A percentile compares a stretch with the other conserved stretches of the same genome.
phyloP scores from a whole-genome alignment of 495 filamentous ascomycete species.

The Neurospora sp. region DNA sequence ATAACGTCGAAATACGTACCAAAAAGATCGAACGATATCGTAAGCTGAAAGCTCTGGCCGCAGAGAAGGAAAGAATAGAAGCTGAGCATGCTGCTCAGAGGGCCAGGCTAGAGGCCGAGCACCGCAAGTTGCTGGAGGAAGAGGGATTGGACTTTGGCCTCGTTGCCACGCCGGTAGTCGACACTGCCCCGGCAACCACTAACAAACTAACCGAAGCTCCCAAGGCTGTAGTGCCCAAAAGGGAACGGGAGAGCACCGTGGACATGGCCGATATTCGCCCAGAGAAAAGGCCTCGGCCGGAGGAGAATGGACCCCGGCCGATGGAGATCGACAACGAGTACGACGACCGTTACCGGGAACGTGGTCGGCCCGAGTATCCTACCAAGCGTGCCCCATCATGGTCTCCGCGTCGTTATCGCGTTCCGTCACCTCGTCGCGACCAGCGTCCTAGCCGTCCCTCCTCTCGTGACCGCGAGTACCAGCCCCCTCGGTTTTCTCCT shows the following conservation, averaged over 20 bases:
- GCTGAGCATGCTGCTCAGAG: constrained; percentile 30
- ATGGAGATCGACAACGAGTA: not conserved
- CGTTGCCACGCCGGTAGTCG: constrained; percentile 1
- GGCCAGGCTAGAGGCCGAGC: constrained; percentile 26
- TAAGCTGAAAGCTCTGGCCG: constrained; percentile 34
- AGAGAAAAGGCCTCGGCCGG: not conserved
- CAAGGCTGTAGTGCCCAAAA: not conserved
- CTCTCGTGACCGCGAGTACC: constrained; percentile 12
- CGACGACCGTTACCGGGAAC: not conserved
- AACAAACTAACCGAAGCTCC: not conserved
- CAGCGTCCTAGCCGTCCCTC: constrained; percentile 9
- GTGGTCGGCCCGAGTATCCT: not conserved
- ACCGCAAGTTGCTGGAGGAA: constrained; percentile 21
- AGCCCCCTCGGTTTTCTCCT: constrained; percentile 5
- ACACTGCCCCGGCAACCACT: constrained; percentile 2
- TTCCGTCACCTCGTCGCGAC: constrained; percentile 6
- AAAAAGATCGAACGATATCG: constrained; percentile 36
- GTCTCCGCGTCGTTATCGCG: constrained; percentile 8
- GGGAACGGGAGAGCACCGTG: not conserved
- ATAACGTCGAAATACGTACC: constrained; percentile 39
- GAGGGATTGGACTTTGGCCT: constrained; percentile 16
- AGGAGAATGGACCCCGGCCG: not conserved
- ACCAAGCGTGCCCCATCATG: constrained; percentile 1
- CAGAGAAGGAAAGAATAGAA: constrained; percentile 25
- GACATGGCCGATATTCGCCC: not conserved